Percentiles rank a stretch among this genome's conserved stretches.
Evolutionary conservation across 352 stramenopile genomes (phyloP).

Genomic region (Elongisporangium prolatum): DNA sequence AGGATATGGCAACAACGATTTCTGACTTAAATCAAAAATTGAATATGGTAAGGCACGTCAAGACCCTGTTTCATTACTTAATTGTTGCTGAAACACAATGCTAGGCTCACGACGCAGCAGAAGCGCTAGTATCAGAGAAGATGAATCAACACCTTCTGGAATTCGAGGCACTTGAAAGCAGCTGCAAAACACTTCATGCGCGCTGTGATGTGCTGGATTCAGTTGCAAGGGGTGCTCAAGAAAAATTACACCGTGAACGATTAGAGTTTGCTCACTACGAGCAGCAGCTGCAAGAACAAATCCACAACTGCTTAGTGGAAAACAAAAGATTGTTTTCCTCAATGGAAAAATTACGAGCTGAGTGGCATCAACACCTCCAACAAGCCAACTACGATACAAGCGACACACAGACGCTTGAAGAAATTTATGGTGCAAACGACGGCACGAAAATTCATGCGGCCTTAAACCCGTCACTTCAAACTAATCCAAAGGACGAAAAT

Average conservation of each 20-base stretch:
- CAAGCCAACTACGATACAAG: conserved; percentile 11
- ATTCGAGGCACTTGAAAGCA: conserved; percentile 7
- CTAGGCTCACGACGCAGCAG: conserved; percentile 8
- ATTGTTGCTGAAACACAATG: too few relatives aligned
- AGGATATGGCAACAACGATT: conserved; percentile 14
- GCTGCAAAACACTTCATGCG: conserved; percentile 22
- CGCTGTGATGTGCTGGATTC: conserved; percentile 54
- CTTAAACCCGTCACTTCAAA: too few relatives aligned
- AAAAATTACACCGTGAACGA: conserved; percentile 50
- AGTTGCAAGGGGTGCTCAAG: conserved; percentile 48
- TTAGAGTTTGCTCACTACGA: conserved; percentile 40
- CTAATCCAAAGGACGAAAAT: conserved; percentile 6
- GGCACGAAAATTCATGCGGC: too few relatives aligned
- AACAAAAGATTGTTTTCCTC: conserved; percentile 39
- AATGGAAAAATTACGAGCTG: conserved; percentile 29
- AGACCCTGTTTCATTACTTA: too few relatives aligned
- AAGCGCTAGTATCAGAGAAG: not conserved
- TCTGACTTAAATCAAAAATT: conserved; percentile 16
- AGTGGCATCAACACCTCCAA: conserved; percentile 15
- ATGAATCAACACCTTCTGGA: conserved; percentile 3
- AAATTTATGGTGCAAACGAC: not conserved
- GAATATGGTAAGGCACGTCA: conserved; percentile 20
- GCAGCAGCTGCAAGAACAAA: conserved; percentile 35
- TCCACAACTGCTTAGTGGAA: conserved; percentile 41
- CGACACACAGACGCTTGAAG: conserved; percentile 6